These are phyloP conservation scores for Penicillium janthinellum DNA, from an alignment of 2,329 filamentous ascomycete genomes.

Conservation along the genomic window DNA sequence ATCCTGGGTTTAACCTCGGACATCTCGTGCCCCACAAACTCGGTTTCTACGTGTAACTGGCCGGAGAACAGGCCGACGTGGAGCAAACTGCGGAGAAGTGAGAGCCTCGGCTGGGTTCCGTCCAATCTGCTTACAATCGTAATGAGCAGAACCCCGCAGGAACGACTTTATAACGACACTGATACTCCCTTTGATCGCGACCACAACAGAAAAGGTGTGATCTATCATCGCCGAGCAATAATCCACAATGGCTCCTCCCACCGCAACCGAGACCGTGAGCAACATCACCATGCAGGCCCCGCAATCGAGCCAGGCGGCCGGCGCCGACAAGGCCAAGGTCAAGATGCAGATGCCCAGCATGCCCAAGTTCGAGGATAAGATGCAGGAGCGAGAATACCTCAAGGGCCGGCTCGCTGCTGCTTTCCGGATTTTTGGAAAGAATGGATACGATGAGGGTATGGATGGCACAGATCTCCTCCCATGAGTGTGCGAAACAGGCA, in stretches of 20 bases:
- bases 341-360: constrained; percentile 37
- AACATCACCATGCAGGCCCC: constrained; percentile 19
- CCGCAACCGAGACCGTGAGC: constrained; percentile 28
- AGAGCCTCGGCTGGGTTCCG: constrained; percentile 1
- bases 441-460: constrained; percentile 55
- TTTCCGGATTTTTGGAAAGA: constrained; percentile 61
- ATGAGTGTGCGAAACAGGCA: background rate
- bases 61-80: constrained; percentile 1
- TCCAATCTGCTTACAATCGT: background rate
- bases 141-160: constrained; percentile 1
- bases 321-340: constrained; percentile 31
- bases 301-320: constrained; percentile 27
- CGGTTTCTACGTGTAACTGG: background rate
- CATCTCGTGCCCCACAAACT: background rate
- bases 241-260: constrained; percentile 33
- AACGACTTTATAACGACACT: background rate
- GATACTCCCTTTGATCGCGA: background rate
- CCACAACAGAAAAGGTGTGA: background rate
- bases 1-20: background rate
- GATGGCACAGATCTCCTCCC: background rate
- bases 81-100: background rate
- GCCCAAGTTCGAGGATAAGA: constrained; percentile 45
- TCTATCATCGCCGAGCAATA: background rate
- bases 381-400: constrained; percentile 55
- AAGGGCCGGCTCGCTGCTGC: constrained; percentile 58